These are phyloP conservation scores for Austropuccinia psidii DNA, from an alignment of 1,284 basidiomycete genomes.

Conservation along the genomic window DNA sequence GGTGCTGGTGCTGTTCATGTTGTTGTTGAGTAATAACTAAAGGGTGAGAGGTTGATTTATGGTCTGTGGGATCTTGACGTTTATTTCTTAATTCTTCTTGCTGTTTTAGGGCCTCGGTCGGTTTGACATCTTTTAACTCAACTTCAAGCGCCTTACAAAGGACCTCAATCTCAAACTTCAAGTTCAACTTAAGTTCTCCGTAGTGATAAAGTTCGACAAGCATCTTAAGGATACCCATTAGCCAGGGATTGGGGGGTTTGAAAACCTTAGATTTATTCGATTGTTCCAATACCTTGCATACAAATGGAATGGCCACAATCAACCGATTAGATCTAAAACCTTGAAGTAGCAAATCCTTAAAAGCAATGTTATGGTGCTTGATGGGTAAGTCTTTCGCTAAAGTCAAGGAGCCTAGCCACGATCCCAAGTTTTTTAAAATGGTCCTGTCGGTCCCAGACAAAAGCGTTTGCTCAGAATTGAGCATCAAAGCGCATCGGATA, in stretches of 20 bases:
- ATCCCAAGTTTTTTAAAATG: constrained; percentile 84
- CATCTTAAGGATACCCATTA: constrained; percentile 86
- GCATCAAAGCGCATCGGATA: constrained; percentile 69
- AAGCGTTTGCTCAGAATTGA: constrained; percentile 88
- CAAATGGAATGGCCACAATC: constrained; percentile 92
- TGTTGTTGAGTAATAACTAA: neutral
- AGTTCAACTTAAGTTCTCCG: constrained; percentile 89
- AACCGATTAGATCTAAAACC: constrained; percentile 87
- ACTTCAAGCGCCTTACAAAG: constrained; percentile 86
- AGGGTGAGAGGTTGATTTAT: neutral
- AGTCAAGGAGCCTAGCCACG: constrained; percentile 91
- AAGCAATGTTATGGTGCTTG: constrained; percentile 82
- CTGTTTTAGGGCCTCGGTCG: constrained; percentile 54
- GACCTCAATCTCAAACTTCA: constrained; percentile 98
- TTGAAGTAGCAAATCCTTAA: constrained; percentile 93
- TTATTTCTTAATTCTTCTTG: constrained; percentile 1
- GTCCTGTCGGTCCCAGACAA: constrained; percentile 75
- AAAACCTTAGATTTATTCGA: constrained; percentile 84
- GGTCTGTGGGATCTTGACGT: constrained; percentile 7
- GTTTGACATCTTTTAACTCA: constrained; percentile 76
- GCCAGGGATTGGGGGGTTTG: constrained; percentile 93
- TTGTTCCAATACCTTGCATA: constrained; percentile 92
- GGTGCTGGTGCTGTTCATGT: neutral
- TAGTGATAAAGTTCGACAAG: constrained; percentile 94
- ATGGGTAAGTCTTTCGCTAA: constrained; percentile 86